Base-by-base conservation (phyloP, 306 rosid species). In the Comarum palustre region DNA sequence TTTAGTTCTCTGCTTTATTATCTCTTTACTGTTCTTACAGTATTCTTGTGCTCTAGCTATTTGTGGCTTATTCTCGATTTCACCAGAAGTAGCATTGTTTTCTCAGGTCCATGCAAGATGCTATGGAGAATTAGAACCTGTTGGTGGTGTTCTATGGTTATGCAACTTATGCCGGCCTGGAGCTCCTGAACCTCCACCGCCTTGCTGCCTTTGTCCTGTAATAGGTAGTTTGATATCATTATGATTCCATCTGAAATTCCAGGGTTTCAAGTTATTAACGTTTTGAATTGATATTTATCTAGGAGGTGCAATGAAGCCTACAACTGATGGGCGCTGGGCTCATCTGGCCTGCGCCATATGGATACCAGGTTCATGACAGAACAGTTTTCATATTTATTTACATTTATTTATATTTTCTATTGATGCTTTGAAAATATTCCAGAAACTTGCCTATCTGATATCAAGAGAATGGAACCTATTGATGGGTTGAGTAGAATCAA, bases 221-320 rank as follows among this genome's bases (percentile, higher is more conserved):
- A 87, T 84, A 83, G 99, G 99, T 94, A 85, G 75, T 83, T 54
- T 9, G 76, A 76, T 64, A 67, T 48, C 43, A 73, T 80, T 27
- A 43, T 25, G 41, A 75, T 60, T 78, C 68, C 66, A 64, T 36
- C 51, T 60, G 22, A 68, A 41, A 69, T 60, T 32, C 61, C 60
- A 34, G 12, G 55, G 65, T 45, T 57, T 58, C 38, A 41, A 41
- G 54, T 59, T 54, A 74, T 72, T 84, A 68, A 72, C 45, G 73
- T 51, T 75, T 54, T 58, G 55, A 73, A 63, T 68, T 65, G 62
- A 45, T 70, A 80, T 84, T 84, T 68, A 62, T 83, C 45, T 78
- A 94, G 99, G 99, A 78, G 99, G 99, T 75, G 99, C 99, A 38
- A 94, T 94, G 99, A 94, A 94, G 87, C 96, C 97, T 79, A 91